Evolutionary conservation across 257 asterid species (phyloP).

Genomic region (Nicotiana undulata): DNA sequence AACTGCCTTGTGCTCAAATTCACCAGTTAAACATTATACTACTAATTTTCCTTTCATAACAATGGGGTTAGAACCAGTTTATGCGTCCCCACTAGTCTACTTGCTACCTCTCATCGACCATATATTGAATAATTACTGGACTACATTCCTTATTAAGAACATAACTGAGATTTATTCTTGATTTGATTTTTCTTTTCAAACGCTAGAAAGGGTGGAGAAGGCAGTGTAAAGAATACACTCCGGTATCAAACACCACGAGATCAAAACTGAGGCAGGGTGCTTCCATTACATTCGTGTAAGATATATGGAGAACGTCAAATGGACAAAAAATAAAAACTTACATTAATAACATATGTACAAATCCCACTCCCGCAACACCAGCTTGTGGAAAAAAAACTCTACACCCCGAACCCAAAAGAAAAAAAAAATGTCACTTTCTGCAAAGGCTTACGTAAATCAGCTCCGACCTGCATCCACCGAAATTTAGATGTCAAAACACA

Average conservation of each 20-base stretch:
- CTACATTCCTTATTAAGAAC: not conserved
- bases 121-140: not conserved
- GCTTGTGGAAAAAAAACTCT: conserved; percentile 9
- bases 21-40: not conserved
- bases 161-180: not conserved
- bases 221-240: too few species aligned
- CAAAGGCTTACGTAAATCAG: conserved; percentile 22
- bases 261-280: conserved; percentile 1
- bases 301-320: conserved; percentile 3
- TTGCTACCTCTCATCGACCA: not conserved
- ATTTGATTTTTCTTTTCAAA: not conserved
- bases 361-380: conserved; percentile 7
- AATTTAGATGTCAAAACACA: conserved; percentile 17
- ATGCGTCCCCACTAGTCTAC: not conserved
- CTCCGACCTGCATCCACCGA: conserved; percentile 71
- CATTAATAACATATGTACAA: conserved; percentile 11
- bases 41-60: not conserved
- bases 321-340: conserved; percentile 7
- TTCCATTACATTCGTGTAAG: not conserved
- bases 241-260: not conserved
- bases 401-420: conserved; percentile 12
- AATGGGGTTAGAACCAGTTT: not conserved
- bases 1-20: not conserved
- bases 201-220: not conserved
- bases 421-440: not conserved